These are phyloP conservation scores for Neoscytalidium dimidiatum DNA, from an alignment of 2,329 filamentous ascomycete species.

Conservation along the genomic window DNA sequence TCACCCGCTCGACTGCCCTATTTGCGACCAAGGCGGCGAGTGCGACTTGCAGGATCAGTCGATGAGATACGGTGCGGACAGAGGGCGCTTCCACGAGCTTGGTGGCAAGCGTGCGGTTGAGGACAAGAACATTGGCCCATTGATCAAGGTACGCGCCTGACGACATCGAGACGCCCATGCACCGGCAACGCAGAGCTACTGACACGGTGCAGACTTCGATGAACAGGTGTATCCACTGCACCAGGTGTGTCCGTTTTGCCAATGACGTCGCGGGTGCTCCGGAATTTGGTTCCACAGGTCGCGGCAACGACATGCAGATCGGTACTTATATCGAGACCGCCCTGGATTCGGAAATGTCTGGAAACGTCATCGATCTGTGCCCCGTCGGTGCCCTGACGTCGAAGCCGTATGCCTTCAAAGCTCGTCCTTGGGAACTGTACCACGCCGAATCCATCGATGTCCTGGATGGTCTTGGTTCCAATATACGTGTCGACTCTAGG, in stretches of 20 bases:
- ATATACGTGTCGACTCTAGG: slow-evolving; percentile 89
- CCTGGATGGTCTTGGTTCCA: slow-evolving; percentile 87
- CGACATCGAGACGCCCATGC: too few relatives aligned
- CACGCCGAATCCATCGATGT: slow-evolving; percentile 96
- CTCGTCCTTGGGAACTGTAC: slow-evolving; percentile 95
- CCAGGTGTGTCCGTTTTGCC: slow-evolving; percentile 93
- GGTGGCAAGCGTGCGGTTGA: slow-evolving; percentile 96
- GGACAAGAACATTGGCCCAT: slow-evolving; percentile 97
- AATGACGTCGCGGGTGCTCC: slow-evolving; percentile 96
- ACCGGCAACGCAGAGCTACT: slow-evolving; percentile 25
- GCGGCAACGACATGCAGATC: slow-evolving; percentile 97
- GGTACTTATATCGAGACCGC: slow-evolving; percentile 96
- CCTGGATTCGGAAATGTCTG: slow-evolving; percentile 91
- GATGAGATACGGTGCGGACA: slow-evolving; percentile 95
- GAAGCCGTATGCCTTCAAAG: slow-evolving; percentile 97
- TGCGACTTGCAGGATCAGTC: slow-evolving; percentile 99
- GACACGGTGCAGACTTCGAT: slow-evolving; percentile 72
- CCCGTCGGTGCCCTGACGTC: slow-evolving; percentile 95
- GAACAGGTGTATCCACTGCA: slow-evolving; percentile 99
- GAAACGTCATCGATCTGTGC: slow-evolving; percentile 97
- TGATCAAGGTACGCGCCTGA: slow-evolving; percentile 69
- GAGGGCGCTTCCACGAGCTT: slow-evolving; percentile 95
- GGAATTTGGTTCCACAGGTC: slow-evolving; percentile 89
- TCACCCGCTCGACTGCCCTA: slow-evolving; percentile 92
- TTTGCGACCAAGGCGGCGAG: slow-evolving; percentile 98